Evolutionary conservation across 2,329 filamentous ascomycete genomes (phyloP).

Genomic region (Diplodia mutila): DNA sequence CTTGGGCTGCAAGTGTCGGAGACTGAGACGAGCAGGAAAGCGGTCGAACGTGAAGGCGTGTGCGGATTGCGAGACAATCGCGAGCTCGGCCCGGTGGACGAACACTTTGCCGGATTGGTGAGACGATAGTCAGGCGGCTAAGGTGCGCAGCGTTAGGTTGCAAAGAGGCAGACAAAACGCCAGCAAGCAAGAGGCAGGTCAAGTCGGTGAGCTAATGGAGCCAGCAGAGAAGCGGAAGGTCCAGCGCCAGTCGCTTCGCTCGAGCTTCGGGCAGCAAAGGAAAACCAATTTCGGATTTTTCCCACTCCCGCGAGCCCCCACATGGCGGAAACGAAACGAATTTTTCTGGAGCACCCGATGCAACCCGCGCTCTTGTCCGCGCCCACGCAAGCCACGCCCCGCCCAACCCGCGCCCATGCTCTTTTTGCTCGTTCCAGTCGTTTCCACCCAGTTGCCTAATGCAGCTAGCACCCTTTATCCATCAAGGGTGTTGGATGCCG

Average conservation of each 20-base stretch:
- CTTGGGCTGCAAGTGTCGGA: background rate
- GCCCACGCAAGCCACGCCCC: slow-evolving; percentile 14
- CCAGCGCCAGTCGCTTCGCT: slow-evolving; percentile 3
- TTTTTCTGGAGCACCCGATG: slow-evolving; percentile 16
- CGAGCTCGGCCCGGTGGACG: background rate
- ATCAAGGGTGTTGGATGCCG: background rate
- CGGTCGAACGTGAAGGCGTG: background rate
- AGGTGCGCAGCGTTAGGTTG: background rate
- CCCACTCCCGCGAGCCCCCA: background rate
- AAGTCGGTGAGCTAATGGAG: slow-evolving; percentile 2
- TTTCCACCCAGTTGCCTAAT: slow-evolving; percentile 14
- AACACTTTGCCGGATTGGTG: background rate
- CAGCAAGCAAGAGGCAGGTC: slow-evolving; percentile 15
- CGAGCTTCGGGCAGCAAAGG: slow-evolving; percentile 17
- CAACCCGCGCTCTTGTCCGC: background rate
- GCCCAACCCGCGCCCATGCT: slow-evolving; percentile 2
- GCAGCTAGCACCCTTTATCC: background rate
- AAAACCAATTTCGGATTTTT: slow-evolving; percentile 10
- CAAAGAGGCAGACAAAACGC: background rate
- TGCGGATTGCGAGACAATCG: background rate
- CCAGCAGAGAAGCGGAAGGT: slow-evolving; percentile 7
- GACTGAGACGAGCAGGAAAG: background rate
- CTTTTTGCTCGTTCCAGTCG: slow-evolving; percentile 12
- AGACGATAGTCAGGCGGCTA: background rate
- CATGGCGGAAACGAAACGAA: background rate